Base-by-base conservation (phyloP, 768 basidiomycete genomes). In the Pulveroboletus sp. region DNA sequence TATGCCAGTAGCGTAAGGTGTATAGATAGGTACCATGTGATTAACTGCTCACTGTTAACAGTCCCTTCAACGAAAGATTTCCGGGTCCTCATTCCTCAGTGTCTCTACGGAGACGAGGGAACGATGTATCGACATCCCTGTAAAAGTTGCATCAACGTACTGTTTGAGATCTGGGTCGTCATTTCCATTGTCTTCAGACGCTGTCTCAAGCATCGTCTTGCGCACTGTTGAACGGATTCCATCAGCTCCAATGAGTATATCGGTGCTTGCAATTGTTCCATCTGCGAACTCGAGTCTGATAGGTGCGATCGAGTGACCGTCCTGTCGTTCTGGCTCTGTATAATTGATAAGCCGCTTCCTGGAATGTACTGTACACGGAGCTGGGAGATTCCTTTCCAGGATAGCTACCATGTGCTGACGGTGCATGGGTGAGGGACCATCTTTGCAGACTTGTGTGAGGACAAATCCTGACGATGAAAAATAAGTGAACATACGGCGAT, bases 181-280 rank as follows among this genome's bases (percentile, higher is more conserved):
- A 1, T 27, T 14, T 1, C 9, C 6, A 1, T 43, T 5, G 1
- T 47, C 52, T n/a, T 30, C n/a, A 6, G 52, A 56, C 2, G 54
- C 61, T 37, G 28, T 21, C 39, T 55, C 60, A 15, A 64, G 58
- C 52, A 68, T 57, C 1, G 46, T 47, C 28, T 53, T 59, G 28
- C 67, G 68, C 21, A 64, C 59, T 2, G 46, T 41, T 1, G 63
- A 68, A 14, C 59, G 66, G 18, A 78, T 66, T 4, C 77, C 77
- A 52, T 77, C 76, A 36, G 73, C 74, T 4, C 75, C 77, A 40
- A 78, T 53, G 5, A 78, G 69, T 14, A 78, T 54, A 43, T 79
- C 71, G 8, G 75, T 65, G 27, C 57, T 64, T 9, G 68, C 47
- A 2, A 18, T 47, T 1, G 54, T 56, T 6, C 57, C 54, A 26